Base-by-base conservation (phyloP, 163 green algal genomes). In the Chlorella variabilis region DNA sequence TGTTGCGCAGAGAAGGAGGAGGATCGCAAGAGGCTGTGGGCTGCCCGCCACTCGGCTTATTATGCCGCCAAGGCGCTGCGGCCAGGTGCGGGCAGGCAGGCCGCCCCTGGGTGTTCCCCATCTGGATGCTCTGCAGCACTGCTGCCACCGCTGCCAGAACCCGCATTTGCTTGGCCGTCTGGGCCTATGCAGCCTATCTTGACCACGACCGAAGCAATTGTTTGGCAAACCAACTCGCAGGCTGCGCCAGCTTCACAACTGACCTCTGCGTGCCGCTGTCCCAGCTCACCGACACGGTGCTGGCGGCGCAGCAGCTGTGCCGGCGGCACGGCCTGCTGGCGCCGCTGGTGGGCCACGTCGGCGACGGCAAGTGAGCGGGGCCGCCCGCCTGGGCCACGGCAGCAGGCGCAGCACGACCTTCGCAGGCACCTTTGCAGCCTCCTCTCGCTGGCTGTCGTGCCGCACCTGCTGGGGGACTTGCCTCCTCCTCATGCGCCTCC, bases 221-320 rank as follows among this genome's bases (percentile, higher is more conserved):
- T n/a, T n/a, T n/a, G n/a, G n/a, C n/a, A n/a, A n/a, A n/a, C n/a
- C n/a, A n/a, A n/a, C n/a, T n/a, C n/a, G 31, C 76, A 75, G 88
- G 90, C 11, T 86, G 74, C 75, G 84, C 78, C 58, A 86, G 80
- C 34, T 88, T 87, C 54, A 81, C 85, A n/a, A 94, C 88, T 2
- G 91, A 95, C 84, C 83, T 94, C 58, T 95, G 91, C 73, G 91
- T 95, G 45, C 91, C 91, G 25, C 89, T 95, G 63, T 89, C 84
- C 2, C 66, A 75, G 39, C 87, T 94, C 41, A 78, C 89, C 23
- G 67, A 85, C 4, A 69, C 65, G 42, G 65, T 90, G 80, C 61
- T 51, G 71, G 33, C 45, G 1, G 58, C 71, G 27, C 67, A 88
- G 58, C 21, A 23, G 48, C n/a, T 81, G 39, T 75, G 69, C 48